Percentiles rank a stretch among this genome's conserved stretches.
Evolutionary conservation across 2,329 filamentous ascomycete genomes (phyloP).

Genomic region (Lachnellula hyalina): DNA sequence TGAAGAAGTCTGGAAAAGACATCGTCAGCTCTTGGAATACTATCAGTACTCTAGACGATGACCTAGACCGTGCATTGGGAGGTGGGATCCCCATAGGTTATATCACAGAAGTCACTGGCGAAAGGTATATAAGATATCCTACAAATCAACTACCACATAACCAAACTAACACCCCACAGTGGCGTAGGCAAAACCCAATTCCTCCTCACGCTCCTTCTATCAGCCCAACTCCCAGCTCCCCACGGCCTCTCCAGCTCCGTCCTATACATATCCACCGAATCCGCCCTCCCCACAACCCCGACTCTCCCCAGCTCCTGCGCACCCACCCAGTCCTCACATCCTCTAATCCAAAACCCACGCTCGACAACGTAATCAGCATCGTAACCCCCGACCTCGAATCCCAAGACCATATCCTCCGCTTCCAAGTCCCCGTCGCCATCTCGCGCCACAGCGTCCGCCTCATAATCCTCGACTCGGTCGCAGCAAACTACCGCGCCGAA

Average conservation of each 20-base stretch:
- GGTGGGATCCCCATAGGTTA: conserved; percentile 78
- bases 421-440: conserved; percentile 84
- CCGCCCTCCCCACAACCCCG: conserved; percentile 73
- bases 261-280: conserved; percentile 92
- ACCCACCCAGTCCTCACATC: conserved; percentile 55
- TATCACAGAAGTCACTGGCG: conserved; percentile 85
- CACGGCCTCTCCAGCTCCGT: conserved; percentile 66
- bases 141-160: conserved; percentile 1
- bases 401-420: conserved; percentile 91
- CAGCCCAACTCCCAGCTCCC: conserved; percentile 74
- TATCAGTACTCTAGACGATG: conserved; percentile 76
- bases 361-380: conserved; percentile 74
- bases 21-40: conserved; percentile 42
- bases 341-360: conserved; percentile 49
- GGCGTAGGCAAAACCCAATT: conserved; percentile 95
- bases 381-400: conserved; percentile 85
- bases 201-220: conserved; percentile 76
- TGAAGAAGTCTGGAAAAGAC: conserved; percentile 33
- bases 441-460: conserved; percentile 71
- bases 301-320: conserved; percentile 70
- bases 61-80: conserved; percentile 64
- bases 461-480: conserved; percentile 83
- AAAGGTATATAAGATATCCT: conserved; percentile 52
- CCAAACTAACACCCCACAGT: conserved; percentile 36
- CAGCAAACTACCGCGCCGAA: conserved; percentile 92